Percentiles rank a stretch among this genome's conserved stretches.
These are phyloP conservation scores for Solanum paucissectum DNA, from an alignment of 257 asterid species.

Conservation along the genomic window DNA sequence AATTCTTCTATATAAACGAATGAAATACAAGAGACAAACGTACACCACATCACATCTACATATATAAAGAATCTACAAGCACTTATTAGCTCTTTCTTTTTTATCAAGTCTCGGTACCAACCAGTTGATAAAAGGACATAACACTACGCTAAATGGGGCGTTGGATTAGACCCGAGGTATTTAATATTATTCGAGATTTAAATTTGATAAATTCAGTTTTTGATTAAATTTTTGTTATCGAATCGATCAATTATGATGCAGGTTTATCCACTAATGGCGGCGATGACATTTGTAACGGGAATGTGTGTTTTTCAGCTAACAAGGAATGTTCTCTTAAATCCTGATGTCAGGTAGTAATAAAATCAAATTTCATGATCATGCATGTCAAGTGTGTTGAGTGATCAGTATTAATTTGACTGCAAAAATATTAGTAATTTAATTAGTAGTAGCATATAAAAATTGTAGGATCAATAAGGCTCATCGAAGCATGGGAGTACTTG, in stretches of 20 bases:
- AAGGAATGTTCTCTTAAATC: conserved; percentile 52
- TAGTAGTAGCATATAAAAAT: background rate
- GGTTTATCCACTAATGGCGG: conserved; percentile 76
- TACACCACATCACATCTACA: background rate
- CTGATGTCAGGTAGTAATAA: conserved; percentile 53
- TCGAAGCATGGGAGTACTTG: conserved; percentile 42
- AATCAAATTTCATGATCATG: background rate
- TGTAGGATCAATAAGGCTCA: conserved; percentile 52
- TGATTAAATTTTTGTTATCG: background rate
- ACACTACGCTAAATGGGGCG: conserved; percentile 40
- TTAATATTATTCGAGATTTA: background rate
- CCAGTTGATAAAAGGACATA: background rate
- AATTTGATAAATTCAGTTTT: background rate
- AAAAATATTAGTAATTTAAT: too few relatives aligned
- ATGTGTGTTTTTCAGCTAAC: conserved; percentile 70
- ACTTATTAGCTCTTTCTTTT: background rate
- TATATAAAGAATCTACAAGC: background rate
- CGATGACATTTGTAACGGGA: conserved; percentile 67
- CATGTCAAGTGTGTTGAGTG: too few relatives aligned
- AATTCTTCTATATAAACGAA: background rate
- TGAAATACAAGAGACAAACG: background rate
- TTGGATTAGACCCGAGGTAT: conserved; percentile 82
- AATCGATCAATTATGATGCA: background rate
- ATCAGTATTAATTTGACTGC: background rate
- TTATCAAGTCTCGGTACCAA: background rate